Conservation (phyloP, 768 basidiomycete species). For the Panaeolus papilionaceus region DNA sequence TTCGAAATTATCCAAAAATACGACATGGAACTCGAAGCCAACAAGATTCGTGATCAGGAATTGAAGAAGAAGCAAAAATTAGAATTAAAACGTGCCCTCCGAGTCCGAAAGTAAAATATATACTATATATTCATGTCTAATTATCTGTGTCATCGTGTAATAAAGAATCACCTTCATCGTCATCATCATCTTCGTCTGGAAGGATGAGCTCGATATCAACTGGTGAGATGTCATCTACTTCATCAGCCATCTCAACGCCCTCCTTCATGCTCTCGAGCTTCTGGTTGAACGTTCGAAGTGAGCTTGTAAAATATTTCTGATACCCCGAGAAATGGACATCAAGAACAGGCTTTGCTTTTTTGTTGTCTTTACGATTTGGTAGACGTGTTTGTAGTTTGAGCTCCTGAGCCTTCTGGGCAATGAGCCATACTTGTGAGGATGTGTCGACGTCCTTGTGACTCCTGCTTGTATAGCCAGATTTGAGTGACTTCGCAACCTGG, state of each 20-base stretch:
- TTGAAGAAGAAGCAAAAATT: not conserved
- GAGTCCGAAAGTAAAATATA: no score
- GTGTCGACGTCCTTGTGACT: conserved; percentile 31
- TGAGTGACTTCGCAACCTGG: conserved; percentile 30
- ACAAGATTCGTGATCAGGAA: not conserved
- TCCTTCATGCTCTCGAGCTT: conserved; percentile 29
- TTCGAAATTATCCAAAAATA: conserved; percentile 21
- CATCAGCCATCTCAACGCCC: conserved; percentile 23
- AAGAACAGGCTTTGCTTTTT: conserved; percentile 19
- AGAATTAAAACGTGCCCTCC: not conserved
- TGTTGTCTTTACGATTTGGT: not conserved
- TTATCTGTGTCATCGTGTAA: conserved; percentile 12
- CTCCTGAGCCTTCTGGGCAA: conserved; percentile 29
- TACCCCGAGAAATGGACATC: conserved; percentile 27
- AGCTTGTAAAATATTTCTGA: conserved; percentile 30
- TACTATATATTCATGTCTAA: no score
- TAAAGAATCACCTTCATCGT: not conserved
- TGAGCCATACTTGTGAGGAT: conserved; percentile 25
- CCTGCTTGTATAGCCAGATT: conserved; percentile 31
- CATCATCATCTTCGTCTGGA: not conserved
- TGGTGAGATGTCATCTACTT: conserved; percentile 30
- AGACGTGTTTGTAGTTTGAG: conserved; percentile 22
- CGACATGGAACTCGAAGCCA: conserved; percentile 11
- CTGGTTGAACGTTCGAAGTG: conserved; percentile 40
- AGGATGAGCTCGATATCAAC: not conserved